Evolutionary conservation across 306 rosid species (phyloP).

Genomic region (Casuarina equisetifolia): DNA sequence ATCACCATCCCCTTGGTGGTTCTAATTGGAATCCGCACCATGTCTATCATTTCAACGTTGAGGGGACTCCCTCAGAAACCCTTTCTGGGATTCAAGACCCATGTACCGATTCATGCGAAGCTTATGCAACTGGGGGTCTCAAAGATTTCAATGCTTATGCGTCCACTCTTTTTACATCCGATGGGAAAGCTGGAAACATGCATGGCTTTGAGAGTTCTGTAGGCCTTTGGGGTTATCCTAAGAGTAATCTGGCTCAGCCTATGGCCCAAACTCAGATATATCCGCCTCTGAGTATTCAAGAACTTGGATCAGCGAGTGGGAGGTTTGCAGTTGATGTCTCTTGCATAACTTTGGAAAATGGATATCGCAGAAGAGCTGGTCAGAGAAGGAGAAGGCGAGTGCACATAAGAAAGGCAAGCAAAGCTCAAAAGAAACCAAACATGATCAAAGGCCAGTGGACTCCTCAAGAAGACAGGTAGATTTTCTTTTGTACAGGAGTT

Average conservation of each 20-base stretch:
- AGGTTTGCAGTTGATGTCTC: slow-evolving; percentile 9
- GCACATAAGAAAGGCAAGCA: slow-evolving; percentile 8
- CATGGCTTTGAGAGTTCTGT: background rate
- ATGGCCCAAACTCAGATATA: background rate
- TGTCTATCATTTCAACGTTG: background rate
- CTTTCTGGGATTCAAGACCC: slow-evolving; percentile 25
- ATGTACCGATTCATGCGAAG: background rate
- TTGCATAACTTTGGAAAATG: background rate
- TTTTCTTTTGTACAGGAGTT: background rate
- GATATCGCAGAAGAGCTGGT: background rate
- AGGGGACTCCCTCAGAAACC: slow-evolving; percentile 28
- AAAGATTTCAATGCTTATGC: slow-evolving; percentile 3
- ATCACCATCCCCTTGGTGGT: slow-evolving; percentile 7
- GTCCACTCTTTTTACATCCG: slow-evolving; percentile 7
- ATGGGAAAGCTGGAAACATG: slow-evolving; percentile 23
- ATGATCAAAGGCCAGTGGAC: slow-evolving; percentile 74
- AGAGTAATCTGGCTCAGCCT: background rate
- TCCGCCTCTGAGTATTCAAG: slow-evolving; percentile 11
- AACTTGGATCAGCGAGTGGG: slow-evolving; percentile 15
- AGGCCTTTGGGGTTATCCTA: slow-evolving; percentile 20
- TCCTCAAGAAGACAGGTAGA: slow-evolving; percentile 57
- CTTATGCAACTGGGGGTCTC: slow-evolving; percentile 16
- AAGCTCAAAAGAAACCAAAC: slow-evolving; percentile 12
- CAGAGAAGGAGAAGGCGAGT: slow-evolving; percentile 13
- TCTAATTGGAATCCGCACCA: slow-evolving; percentile 13